These are phyloP conservation scores for Boletus smithii DNA, from an alignment of 1,284 basidiomycete species.

Conservation along the genomic window DNA sequence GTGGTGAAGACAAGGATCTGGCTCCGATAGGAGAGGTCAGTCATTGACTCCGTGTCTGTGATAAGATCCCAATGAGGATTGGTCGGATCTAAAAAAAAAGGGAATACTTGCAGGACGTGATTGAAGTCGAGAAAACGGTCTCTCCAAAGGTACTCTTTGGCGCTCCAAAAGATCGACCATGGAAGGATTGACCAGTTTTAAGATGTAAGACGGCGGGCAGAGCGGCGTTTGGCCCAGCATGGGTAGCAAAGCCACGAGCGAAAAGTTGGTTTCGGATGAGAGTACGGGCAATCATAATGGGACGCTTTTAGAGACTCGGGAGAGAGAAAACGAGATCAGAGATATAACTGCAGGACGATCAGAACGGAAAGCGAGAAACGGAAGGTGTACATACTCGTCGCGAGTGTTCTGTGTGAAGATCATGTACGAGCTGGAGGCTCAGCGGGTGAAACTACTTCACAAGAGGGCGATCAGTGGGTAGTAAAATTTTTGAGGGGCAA, in stretches of 20 bases:
- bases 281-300: constrained; percentile 55
- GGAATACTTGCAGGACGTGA: constrained; percentile 82
- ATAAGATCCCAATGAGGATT: constrained; percentile 12
- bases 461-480: background rate
- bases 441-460: background rate
- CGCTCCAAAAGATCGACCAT: constrained; percentile 87
- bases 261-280: constrained; percentile 49
- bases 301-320: constrained; percentile 49
- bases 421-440: constrained; percentile 58
- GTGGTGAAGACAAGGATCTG: constrained; percentile 99
- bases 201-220: constrained; percentile 87
- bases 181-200: constrained; percentile 91
- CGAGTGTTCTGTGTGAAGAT: constrained; percentile 78
- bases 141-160: constrained; percentile 90
- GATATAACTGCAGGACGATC: constrained; percentile 57
- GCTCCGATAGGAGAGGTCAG: constrained; percentile 96
- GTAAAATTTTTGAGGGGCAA: constrained; percentile 7
- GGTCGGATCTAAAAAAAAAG: background rate
- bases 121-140: constrained; percentile 98
- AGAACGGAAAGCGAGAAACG: constrained; percentile 5
- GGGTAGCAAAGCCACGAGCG: constrained; percentile 63
- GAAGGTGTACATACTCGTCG: constrained; percentile 62
- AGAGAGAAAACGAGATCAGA: constrained; percentile 84
- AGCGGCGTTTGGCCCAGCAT: constrained; percentile 45
- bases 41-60: constrained; percentile 97